phyloP scores from a whole-genome alignment of 2,329 filamentous ascomycete species.

The Hortaea werneckii region DNA sequence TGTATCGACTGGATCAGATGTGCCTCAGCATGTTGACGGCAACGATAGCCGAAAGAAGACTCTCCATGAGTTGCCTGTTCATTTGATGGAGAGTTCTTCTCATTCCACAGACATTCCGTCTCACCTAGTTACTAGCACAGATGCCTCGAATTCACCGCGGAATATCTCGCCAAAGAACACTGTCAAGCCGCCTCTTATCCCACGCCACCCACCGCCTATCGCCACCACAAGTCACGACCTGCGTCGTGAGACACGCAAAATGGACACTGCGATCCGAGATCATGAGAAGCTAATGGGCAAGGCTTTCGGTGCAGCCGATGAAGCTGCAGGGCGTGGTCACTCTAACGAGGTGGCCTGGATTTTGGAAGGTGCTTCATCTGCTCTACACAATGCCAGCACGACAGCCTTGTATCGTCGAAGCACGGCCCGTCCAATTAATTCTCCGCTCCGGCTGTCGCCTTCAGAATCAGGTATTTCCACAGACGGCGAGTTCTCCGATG shows the following conservation, averaged over 20 bases:
- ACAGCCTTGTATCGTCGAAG: neutral
- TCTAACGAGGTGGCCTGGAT: slow-evolving; percentile 30
- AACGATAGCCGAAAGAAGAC: slow-evolving; percentile 1
- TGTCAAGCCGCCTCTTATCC: neutral
- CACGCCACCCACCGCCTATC: neutral
- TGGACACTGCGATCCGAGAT: slow-evolving; percentile 26
- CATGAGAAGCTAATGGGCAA: slow-evolving; percentile 35
- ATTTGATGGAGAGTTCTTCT: slow-evolving; percentile 6
- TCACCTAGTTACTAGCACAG: neutral
- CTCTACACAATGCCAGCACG: slow-evolving; percentile 24
- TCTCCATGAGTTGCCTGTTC: slow-evolving; percentile 6
- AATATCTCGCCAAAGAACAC: slow-evolving; percentile 1
- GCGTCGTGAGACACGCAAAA: slow-evolving; percentile 4
- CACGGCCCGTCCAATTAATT: neutral
- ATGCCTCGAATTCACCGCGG: neutral
- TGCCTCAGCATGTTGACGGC: too few relatives aligned
- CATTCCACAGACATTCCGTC: slow-evolving; percentile 5
- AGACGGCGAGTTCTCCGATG: neutral
- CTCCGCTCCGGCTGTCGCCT: neutral
- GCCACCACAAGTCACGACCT: neutral
- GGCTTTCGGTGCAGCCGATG: slow-evolving; percentile 28
- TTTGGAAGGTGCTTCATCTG: slow-evolving; percentile 29
- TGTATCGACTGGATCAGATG: too few relatives aligned
- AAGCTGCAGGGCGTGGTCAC: slow-evolving; percentile 22
- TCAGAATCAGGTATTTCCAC: neutral